Base-by-base conservation (phyloP, 2,329 filamentous ascomycete genomes). In the Leptographium radiaticola region DNA sequence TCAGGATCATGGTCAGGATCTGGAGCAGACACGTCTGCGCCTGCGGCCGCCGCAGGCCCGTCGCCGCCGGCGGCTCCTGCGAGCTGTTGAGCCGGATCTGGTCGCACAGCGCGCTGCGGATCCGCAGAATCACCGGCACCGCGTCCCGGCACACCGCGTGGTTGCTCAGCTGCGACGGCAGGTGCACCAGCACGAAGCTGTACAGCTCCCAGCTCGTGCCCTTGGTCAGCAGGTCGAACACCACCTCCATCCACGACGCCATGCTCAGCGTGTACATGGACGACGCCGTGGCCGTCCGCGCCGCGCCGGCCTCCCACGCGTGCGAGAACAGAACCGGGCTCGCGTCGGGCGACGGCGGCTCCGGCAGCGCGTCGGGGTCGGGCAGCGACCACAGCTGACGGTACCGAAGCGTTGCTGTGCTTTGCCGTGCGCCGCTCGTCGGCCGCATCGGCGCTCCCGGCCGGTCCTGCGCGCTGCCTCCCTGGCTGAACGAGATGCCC, bases 131-230 rank as follows among this genome's bases (percentile, higher is more conserved):
- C 56, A 94, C 83, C 3, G 80, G 75, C 40, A 87, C 81, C 7
- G 87, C 81, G 52, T 78, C 82, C 56, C 76, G 77, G 65, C 96
- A 96, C 15, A 97, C 74, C 13, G 87, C 84, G 63, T 93, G 89
- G 61, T 98, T 98, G 66, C 84, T 87, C 25, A 98, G 75, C 62
- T 97, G 91, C 33, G 87, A 85, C 1, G 89, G 87, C 11, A 96
- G 72, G 66, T 95, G 87, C 7, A 89, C 86, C 34, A 98, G 73
- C 18, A 91, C 79, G 64, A 91, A 96, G 67, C 88, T 91, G 72
- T 95, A 95, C 1, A 95, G 74, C 65, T 97, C 89, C 90, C 91
- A 97, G 57, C 93, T 84, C 49, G 81, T 79, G 43, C 84, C 86
- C 53, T 82, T 77, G 59, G 86, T 81, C 45, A 95, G 70, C n/a